Evolutionary conservation across 1,284 basidiomycete species (phyloP).

Genomic region (Pisolithus thermaeus): DNA sequence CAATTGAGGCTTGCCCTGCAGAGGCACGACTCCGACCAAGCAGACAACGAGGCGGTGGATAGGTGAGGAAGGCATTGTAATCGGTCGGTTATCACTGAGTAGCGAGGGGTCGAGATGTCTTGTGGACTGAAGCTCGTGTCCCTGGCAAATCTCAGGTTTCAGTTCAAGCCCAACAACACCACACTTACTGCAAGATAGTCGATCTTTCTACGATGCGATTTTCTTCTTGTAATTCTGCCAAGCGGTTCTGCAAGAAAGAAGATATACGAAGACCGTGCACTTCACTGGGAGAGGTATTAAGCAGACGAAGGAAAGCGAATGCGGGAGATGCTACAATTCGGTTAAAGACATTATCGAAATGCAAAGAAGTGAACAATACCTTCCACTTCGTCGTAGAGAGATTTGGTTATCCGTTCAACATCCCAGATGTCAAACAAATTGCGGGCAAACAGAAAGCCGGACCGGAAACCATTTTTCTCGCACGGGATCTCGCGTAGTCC

Average conservation of each 20-base stretch:
- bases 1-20: constrained; percentile 77
- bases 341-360: neutral
- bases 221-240: constrained; percentile 47
- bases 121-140: constrained; percentile 17
- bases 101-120: constrained; percentile 20
- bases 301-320: constrained; percentile 77
- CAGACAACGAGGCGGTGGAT: constrained; percentile 51
- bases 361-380: constrained; percentile 32
- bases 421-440: constrained; percentile 92
- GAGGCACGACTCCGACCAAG: constrained; percentile 74
- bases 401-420: constrained; percentile 71
- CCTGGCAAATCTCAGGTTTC: constrained; percentile 14
- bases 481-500: constrained; percentile 69
- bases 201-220: constrained; percentile 35
- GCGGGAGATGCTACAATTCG: constrained; percentile 35
- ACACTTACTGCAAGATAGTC: constrained; percentile 45
- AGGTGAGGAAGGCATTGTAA: constrained; percentile 52
- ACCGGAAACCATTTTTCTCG: constrained; percentile 48
- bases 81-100: constrained; percentile 33
- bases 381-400: constrained; percentile 55
- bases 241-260: constrained; percentile 49
- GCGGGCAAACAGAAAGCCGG: constrained; percentile 57
- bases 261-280: constrained; percentile 56
- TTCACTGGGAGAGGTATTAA: constrained; percentile 59
- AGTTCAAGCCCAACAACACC: constrained; percentile 9